Conservation (phyloP, 2,329 filamentous ascomycete species). For the Graphiopsis chlorocephala region DNA sequence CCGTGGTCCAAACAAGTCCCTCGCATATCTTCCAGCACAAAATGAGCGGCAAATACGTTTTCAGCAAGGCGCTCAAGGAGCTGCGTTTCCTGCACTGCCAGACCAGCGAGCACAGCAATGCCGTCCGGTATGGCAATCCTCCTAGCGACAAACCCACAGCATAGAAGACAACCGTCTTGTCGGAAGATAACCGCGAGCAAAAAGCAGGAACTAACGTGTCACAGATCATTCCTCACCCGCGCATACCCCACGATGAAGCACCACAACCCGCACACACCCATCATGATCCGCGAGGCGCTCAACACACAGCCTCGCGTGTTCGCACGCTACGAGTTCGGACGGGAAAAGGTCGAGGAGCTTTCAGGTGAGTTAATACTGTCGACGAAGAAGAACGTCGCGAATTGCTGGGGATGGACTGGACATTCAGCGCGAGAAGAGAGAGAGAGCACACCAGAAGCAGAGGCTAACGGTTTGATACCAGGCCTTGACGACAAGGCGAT, state of each 20-base stretch:
- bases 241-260: conserved; percentile 99
- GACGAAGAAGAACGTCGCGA: not conserved
- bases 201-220: not conserved
- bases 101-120: conserved; percentile 83
- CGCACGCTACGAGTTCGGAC: conserved; percentile 79
- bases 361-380: conserved; percentile 49
- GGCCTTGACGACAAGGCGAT: conserved; percentile 69
- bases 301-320: conserved; percentile 83
- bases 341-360: conserved; percentile 64
- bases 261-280: conserved; percentile 90
- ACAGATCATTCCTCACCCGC: conserved; percentile 81
- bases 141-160: not conserved
- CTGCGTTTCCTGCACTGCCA: conserved; percentile 97
- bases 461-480: conserved; percentile 29
- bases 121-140: conserved; percentile 64
- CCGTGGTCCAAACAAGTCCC: not conserved
- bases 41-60: conserved; percentile 93
- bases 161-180: not conserved
- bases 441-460: not conserved
- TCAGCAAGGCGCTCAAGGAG: conserved; percentile 85
- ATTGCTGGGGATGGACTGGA: not conserved
- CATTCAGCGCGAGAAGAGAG: not conserved
- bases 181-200: not conserved
- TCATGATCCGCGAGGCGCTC: conserved; percentile 88
- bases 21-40: not conserved